These are phyloP conservation scores for Castanopsis chinensis DNA, from an alignment of 306 rosid species.

Conservation along the genomic window DNA sequence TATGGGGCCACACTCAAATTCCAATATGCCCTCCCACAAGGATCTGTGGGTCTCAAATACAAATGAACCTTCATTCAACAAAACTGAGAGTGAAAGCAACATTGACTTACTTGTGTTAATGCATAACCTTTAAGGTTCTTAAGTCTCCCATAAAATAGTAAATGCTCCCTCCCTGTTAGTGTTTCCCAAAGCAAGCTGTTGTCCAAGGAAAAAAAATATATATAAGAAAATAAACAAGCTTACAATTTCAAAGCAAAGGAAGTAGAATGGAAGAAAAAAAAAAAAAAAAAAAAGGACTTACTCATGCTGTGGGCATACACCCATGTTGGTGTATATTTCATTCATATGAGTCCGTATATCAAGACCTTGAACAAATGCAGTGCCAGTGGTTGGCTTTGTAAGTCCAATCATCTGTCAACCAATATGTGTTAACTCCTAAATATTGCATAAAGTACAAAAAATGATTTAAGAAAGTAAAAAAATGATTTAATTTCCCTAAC, in stretches of 20 bases:
- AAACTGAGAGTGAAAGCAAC: background rate
- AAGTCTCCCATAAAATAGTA: constrained; percentile 86
- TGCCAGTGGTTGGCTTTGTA: constrained; percentile 71
- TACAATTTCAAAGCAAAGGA: background rate
- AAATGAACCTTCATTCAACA: background rate
- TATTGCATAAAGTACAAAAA: background rate
- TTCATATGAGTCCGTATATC: constrained; percentile 72
- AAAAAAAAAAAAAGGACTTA: constrained; percentile 35
- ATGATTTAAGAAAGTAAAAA: background rate
- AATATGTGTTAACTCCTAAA: background rate
- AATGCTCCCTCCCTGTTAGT: constrained; percentile 88
- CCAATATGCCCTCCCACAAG: no score
- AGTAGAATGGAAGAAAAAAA: no score
- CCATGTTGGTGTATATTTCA: constrained; percentile 89
- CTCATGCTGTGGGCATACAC: constrained; percentile 96
- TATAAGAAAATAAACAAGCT: background rate
- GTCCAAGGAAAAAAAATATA: background rate
- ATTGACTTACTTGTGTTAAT: constrained; percentile 57
- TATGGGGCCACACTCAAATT: background rate
- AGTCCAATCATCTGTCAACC: constrained; percentile 86
- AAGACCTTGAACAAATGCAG: constrained; percentile 76
- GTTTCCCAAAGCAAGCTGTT: constrained; percentile 82
- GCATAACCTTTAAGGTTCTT: constrained; percentile 75
- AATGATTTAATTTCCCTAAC: background rate
- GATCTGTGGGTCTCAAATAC: background rate